Base-by-base conservation (phyloP, 192 early-diverging fungal genomes). In the Backusella mclennaniae region DNA sequence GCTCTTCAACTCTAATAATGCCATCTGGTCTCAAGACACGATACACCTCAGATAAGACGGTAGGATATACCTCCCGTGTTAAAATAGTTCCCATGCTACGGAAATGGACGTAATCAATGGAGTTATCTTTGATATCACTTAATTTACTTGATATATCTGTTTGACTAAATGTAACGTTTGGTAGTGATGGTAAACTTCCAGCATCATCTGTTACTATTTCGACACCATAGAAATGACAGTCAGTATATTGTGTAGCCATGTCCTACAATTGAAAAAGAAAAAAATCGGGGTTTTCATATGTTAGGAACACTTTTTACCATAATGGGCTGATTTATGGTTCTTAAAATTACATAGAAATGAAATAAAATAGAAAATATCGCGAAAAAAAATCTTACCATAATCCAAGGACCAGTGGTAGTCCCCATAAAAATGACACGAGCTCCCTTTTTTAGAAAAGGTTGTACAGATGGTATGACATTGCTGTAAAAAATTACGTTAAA, bases 21-120 rank as follows among this genome's bases (percentile, higher is more conserved):
- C 79, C 79, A 21, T 70, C 66, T 19, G 75, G 79, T 46, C 77
- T 80, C n/a, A 80, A 73, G 17, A 76, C 53, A 59, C 79, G 75
- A 17, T 69, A 73, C 5, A 76, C 49, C n/a, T 80, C 79, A 21
- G 49, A 71, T 31, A 76, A 36, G 1, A 80, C 39, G 21, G 26
- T 35, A 21, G 53, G 33, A 67, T 76, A 80, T 44, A 77, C 63
- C 12, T 73, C 71, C 19, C 23, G 14, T 33, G 63, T 66, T 12
- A 44, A 67, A 67, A n/a, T 35, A 26, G 35, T 42, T 21, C 74
- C 66, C 56, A 75, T 63, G 29, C 38, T 41, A 46, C 74, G 36
- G 19, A 75, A 66, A 35, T 75, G 74, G 19, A 75, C 41, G 11
- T 66, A 42, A 46, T 67, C 66, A 38, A 75, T 38, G 12, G 59